Percentiles rank a stretch among this genome's conserved stretches.
phyloP scores from a whole-genome alignment of 306 rosid species.

The Morella rubra region DNA sequence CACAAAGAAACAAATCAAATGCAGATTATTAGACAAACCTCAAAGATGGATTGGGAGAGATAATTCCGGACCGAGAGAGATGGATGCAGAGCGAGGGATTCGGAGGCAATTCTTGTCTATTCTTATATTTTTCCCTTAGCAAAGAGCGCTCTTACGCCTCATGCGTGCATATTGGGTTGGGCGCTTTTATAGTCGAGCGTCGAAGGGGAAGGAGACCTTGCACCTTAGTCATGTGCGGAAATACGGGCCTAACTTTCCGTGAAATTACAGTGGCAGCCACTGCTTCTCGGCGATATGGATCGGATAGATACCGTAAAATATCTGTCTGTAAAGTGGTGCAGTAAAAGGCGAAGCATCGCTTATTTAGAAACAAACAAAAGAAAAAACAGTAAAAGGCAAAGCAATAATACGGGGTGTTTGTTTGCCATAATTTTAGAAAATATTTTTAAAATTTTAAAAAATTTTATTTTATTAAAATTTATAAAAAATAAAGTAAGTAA shows the following conservation, averaged over 20 bases:
- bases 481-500: too few species aligned
- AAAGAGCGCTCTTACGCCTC: not conserved
- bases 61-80: slow-evolving; percentile 11
- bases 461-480: too few species aligned
- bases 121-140: not conserved
- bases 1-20: not conserved
- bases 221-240: slow-evolving; percentile 3
- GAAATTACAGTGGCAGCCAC: slow-evolving; percentile 7
- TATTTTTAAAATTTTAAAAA: too few species aligned
- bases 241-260: not conserved
- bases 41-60: slow-evolving; percentile 15
- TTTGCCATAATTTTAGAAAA: too few species aligned
- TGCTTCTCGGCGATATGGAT: not conserved
- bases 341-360: not conserved
- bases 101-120: not conserved
- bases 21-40: slow-evolving; percentile 37
- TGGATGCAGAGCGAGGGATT: slow-evolving; percentile 12
- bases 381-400: too few species aligned
- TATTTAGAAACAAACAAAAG: too few species aligned
- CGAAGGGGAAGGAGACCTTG: slow-evolving; percentile 22
- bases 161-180: slow-evolving; percentile 6
- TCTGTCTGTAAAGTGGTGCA: not conserved
- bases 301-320: not conserved
- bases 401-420: too few species aligned
- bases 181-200: slow-evolving; percentile 30